A percentile compares a stretch with the other conserved stretches of the same genome.
phyloP scores from a whole-genome alignment of 257 asterid species.

The Penstemon davidsonii region DNA sequence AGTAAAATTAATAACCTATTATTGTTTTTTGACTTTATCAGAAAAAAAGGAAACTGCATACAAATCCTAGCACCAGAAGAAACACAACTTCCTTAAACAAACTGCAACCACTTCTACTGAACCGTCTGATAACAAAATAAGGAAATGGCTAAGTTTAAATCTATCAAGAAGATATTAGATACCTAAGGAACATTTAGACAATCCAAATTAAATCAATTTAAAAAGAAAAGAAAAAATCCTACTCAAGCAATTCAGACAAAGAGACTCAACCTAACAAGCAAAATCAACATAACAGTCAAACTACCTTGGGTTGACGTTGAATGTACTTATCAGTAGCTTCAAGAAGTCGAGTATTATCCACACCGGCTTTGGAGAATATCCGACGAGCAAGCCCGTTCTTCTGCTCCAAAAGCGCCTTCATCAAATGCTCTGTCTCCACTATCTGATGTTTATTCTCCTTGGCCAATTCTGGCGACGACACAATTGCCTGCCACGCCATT shows the following conservation, averaged over 20 bases:
- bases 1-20: too few species aligned
- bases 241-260: too few species aligned
- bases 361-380: slow-evolving; percentile 78
- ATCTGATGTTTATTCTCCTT: slow-evolving; percentile 95
- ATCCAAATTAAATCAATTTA: not conserved
- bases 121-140: too few species aligned
- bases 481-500: slow-evolving; percentile 99
- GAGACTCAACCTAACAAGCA: too few species aligned
- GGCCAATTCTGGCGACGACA: slow-evolving; percentile 86
- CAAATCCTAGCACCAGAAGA: too few species aligned
- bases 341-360: slow-evolving; percentile 82
- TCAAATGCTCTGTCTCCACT: slow-evolving; percentile 98
- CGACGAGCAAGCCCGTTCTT: slow-evolving; percentile 97
- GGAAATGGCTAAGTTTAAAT: too few species aligned
- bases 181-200: not conserved
- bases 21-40: too few species aligned
- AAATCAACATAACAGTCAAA: not conserved
- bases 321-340: slow-evolving; percentile 86
- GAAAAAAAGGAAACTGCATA: too few species aligned
- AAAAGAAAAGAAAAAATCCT: not conserved
- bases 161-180: too few species aligned
- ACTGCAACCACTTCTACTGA: too few species aligned
- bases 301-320: slow-evolving; percentile 96
- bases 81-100: too few species aligned
- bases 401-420: slow-evolving; percentile 98